These are phyloP conservation scores for Trichoderma brevicompactum DNA, from an alignment of 2,329 filamentous ascomycete species.

Conservation along the genomic window DNA sequence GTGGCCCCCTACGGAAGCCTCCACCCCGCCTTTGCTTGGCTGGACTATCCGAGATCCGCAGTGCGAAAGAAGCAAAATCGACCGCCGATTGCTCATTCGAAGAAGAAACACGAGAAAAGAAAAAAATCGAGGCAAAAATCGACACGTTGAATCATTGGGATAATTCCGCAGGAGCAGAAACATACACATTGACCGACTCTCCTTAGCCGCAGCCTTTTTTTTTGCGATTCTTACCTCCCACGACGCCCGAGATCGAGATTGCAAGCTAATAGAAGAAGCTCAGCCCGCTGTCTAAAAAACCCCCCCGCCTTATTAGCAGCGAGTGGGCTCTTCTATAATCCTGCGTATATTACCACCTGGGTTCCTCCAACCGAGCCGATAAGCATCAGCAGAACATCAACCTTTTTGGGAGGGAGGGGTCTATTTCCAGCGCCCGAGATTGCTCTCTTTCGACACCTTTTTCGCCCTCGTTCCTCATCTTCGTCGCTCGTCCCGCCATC, in stretches of 20 bases:
- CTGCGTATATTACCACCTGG: conserved; percentile 14
- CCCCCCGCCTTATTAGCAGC: conserved; percentile 24
- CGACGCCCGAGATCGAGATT: conserved; percentile 23
- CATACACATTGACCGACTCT: too few species aligned
- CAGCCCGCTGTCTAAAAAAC: conserved; percentile 15
- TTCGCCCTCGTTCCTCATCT: not conserved
- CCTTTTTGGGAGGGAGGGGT: conserved; percentile 4
- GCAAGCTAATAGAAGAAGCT: conserved; percentile 4
- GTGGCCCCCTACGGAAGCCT: not conserved
- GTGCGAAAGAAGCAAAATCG: not conserved
- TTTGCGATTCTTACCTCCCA: not conserved
- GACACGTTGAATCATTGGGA: too few species aligned
- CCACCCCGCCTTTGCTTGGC: conserved; percentile 8
- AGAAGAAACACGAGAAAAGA: too few species aligned
- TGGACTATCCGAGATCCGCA: conserved; percentile 5
- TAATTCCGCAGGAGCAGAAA: too few species aligned
- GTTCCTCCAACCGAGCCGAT: conserved; percentile 20
- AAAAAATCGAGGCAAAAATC: too few species aligned
- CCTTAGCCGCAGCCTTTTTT: not conserved
- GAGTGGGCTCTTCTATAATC: conserved; percentile 16
- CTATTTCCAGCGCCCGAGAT: not conserved
- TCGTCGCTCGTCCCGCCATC: not conserved
- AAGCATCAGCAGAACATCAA: conserved; percentile 25
- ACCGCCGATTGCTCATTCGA: too few species aligned
- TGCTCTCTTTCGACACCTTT: not conserved